Evolutionary conservation across 2,329 filamentous ascomycete genomes (phyloP).

Genomic region (Thelonectria blattea): DNA sequence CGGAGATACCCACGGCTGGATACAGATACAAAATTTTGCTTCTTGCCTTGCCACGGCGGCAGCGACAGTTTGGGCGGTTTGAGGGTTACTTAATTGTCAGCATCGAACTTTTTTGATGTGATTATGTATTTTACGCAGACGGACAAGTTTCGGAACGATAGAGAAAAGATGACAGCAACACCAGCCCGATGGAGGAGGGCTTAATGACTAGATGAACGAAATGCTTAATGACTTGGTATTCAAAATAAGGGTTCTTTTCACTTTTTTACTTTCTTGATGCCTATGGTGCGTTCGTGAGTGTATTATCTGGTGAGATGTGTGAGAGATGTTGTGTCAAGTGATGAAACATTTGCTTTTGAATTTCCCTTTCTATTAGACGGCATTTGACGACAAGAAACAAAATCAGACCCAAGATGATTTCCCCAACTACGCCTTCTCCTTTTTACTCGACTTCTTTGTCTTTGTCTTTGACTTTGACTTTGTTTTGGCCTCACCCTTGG

Average conservation of each 20-base stretch:
- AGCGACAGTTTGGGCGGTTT: slow-evolving; percentile 5
- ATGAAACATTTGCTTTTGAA: slow-evolving; percentile 18
- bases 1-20: slow-evolving; percentile 32
- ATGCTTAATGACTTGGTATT: slow-evolving; percentile 36
- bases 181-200: slow-evolving; percentile 22
- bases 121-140: slow-evolving; percentile 34
- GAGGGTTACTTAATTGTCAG: slow-evolving; percentile 20
- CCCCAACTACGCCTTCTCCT: slow-evolving; percentile 29
- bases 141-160: slow-evolving; percentile 26
- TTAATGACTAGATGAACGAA: slow-evolving; percentile 40
- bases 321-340: slow-evolving; percentile 3
- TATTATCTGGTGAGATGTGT: not conserved
- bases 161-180: slow-evolving; percentile 36
- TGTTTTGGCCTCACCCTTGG: slow-evolving; percentile 13
- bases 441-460: slow-evolving; percentile 35
- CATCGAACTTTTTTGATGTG: slow-evolving; percentile 28
- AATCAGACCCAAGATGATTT: slow-evolving; percentile 20
- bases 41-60: not conserved
- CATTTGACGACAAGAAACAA: slow-evolving; percentile 15
- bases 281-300: slow-evolving; percentile 18
- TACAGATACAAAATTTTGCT: slow-evolving; percentile 27
- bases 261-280: slow-evolving; percentile 4
- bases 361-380: slow-evolving; percentile 23
- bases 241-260: slow-evolving; percentile 12
- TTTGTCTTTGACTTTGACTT: slow-evolving; percentile 29